Percentiles rank a stretch among this genome's conserved stretches.
These are phyloP conservation scores for Rhizopogon roseolus DNA, from an alignment of 768 basidiomycete species.

Conservation along the genomic window DNA sequence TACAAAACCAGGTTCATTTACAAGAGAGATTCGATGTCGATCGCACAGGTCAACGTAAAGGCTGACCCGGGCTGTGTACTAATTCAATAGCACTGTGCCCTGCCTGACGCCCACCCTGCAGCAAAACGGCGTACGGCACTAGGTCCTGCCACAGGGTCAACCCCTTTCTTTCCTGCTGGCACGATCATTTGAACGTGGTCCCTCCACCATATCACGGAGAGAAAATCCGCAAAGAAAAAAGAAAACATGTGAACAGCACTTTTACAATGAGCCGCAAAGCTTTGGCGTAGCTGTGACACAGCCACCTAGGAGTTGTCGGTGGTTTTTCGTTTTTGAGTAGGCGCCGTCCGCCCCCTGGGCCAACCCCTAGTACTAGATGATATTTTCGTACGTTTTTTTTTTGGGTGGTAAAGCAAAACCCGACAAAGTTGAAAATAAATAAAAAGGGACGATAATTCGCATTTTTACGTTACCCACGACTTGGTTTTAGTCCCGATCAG, in stretches of 20 bases:
- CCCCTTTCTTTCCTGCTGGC: constrained; percentile 5
- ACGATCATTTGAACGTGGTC: constrained; percentile 7
- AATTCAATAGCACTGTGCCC: neutral
- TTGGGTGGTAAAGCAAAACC: too few relatives aligned
- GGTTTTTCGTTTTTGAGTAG: neutral
- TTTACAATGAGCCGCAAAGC: neutral
- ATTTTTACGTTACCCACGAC: neutral
- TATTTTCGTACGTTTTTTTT: too few relatives aligned
- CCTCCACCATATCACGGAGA: constrained; percentile 1
- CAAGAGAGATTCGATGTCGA: neutral
- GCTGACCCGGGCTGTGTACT: neutral
- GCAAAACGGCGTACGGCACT: constrained; percentile 20
- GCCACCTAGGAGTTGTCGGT: neutral
- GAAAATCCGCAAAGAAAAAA: neutral
- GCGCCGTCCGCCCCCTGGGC: too few relatives aligned
- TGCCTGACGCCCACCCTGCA: constrained; percentile 2
- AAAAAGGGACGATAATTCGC: too few relatives aligned
- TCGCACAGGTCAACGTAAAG: neutral
- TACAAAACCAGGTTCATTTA: neutral
- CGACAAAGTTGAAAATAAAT: too few relatives aligned
- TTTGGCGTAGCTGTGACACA: too few relatives aligned
- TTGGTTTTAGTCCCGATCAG: constrained; percentile 24
- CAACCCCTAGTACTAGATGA: too few relatives aligned
- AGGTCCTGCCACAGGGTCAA: constrained; percentile 15
- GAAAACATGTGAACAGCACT: neutral